These are phyloP conservation scores for Colletotrichum horii DNA, from an alignment of 2,329 filamentous ascomycete genomes.

Conservation along the genomic window DNA sequence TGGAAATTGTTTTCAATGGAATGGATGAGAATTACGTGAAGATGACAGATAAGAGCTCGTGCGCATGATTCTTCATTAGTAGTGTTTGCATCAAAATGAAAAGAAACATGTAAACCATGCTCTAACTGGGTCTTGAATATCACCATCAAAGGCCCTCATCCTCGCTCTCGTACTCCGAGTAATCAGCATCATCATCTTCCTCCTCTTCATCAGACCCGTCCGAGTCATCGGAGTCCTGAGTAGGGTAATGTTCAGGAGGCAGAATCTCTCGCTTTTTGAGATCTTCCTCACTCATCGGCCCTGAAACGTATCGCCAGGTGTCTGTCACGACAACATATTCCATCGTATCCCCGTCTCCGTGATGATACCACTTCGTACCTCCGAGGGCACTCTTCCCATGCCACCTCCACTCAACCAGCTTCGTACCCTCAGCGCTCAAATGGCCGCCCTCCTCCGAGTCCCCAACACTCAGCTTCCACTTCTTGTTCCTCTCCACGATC, in stretches of 20 bases:
- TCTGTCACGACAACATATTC: conserved; percentile 14
- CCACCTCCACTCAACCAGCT: conserved; percentile 5
- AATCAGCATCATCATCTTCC: background rate
- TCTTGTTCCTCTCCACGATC: conserved; percentile 37
- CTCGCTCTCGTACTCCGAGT: background rate
- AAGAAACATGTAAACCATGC: background rate
- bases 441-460: background rate
- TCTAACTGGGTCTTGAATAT: background rate
- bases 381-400: background rate
- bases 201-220: background rate
- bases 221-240: background rate
- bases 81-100: background rate
- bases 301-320: background rate
- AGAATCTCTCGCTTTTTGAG: background rate
- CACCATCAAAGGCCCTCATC: background rate
- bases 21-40: fast-evolving
- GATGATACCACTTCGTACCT: background rate
- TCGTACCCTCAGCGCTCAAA: conserved; percentile 1
- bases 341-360: background rate
- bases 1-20: fast-evolving
- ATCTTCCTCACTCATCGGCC: background rate
- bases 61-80: background rate
- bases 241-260: background rate
- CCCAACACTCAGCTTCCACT: background rate
- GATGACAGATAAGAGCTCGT: background rate